Evolutionary conservation across 345 rosid species (phyloP).

Genomic region (Eutrema yunnanense): DNA sequence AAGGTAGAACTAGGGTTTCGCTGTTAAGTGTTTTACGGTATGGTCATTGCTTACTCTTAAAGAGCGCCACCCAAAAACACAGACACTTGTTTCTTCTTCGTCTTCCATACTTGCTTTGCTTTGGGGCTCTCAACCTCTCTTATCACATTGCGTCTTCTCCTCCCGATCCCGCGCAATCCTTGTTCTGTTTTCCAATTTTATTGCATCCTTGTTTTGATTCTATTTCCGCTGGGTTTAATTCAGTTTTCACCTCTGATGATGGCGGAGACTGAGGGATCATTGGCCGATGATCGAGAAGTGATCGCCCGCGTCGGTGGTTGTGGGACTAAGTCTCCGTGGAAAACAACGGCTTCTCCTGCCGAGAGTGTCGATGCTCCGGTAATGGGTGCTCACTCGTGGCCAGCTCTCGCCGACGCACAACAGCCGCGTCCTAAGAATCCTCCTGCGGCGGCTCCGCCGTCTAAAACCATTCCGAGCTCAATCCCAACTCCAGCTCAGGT

Average conservation of each 20-base stretch:
- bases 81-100: not conserved
- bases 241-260: conserved; percentile 3
- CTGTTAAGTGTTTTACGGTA: conserved; percentile 10
- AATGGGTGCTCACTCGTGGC: conserved; percentile 83
- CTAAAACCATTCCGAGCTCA: conserved; percentile 18
- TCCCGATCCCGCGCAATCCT: not conserved
- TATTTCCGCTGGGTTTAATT: not conserved
- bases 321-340: conserved; percentile 76
- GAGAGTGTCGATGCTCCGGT: conserved; percentile 50
- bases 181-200: not conserved
- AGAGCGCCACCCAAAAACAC: conserved; percentile 23
- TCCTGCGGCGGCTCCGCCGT: conserved; percentile 22
- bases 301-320: not conserved
- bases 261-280: conserved; percentile 30
- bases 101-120: not conserved
- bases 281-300: conserved; percentile 27
- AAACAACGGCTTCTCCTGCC: conserved; percentile 39
- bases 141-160: conserved; percentile 21
- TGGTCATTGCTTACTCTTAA: conserved; percentile 6
- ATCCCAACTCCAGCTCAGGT: conserved; percentile 33
- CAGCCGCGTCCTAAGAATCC: conserved; percentile 43
- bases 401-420: conserved; percentile 70
- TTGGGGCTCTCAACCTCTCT: not conserved
- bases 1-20: conserved; percentile 26
- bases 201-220: not conserved